Conservation (phyloP, 1,284 basidiomycete genomes). For the Coniferiporia weirii region DNA sequence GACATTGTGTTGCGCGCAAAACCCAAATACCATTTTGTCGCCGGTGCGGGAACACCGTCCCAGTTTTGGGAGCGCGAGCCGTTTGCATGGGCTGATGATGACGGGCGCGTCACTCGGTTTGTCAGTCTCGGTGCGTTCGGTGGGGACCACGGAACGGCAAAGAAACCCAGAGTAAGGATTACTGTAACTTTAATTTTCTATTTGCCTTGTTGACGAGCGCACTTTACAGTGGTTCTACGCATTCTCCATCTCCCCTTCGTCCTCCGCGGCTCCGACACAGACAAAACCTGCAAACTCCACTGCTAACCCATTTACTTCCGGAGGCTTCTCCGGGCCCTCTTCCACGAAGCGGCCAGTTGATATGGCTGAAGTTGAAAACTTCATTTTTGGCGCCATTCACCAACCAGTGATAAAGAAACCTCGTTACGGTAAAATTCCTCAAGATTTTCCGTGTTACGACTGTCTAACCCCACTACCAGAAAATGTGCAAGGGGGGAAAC, state of each 20-base stretch:
- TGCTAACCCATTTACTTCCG: constrained; percentile 63
- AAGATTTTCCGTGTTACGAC: not conserved
- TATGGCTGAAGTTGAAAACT: constrained; percentile 49
- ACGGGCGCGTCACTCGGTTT: constrained; percentile 67
- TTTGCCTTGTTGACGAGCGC: not conserved
- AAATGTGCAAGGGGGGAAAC: constrained; percentile 46
- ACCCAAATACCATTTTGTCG: constrained; percentile 77
- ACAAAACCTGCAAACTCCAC: constrained; percentile 63
- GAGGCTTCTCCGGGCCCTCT: constrained; percentile 26
- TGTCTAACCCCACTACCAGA: constrained; percentile 22
- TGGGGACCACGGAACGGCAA: constrained; percentile 49
- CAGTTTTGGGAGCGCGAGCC: constrained; percentile 93
- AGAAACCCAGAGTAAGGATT: constrained; percentile 75
- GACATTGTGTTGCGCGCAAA: constrained; percentile 61
- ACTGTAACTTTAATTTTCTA: constrained; percentile 7
- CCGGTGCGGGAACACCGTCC: constrained; percentile 49
- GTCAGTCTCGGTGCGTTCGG: constrained; percentile 87
- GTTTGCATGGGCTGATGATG: constrained; percentile 74
- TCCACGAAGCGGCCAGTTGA: constrained; percentile 50
- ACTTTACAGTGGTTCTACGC: constrained; percentile 69
- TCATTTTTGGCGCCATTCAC: constrained; percentile 58
- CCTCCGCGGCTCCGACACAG: constrained; percentile 29
- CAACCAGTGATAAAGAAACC: constrained; percentile 42
- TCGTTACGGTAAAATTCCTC: constrained; percentile 40
- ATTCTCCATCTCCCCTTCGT: constrained; percentile 52